Conservation (phyloP, 345 rosid species). For the Erucastrum elatum region DNA sequence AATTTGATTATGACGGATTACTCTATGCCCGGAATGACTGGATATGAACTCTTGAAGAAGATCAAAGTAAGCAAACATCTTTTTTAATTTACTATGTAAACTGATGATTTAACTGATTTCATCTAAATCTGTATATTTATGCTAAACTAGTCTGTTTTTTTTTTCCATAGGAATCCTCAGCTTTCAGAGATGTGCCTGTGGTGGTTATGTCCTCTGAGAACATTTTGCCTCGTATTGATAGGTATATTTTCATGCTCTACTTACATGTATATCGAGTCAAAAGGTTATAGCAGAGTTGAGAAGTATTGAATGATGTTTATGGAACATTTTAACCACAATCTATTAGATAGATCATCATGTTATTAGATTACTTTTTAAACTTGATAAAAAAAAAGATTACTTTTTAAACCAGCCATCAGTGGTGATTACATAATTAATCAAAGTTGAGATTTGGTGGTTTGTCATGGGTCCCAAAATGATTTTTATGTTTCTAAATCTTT, state of each 20-base stretch:
- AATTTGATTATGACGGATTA: constrained; percentile 80
- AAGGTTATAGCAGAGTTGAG: background rate
- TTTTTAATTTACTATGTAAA: background rate
- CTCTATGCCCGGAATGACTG: constrained; percentile 88
- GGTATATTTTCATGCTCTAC: constrained; percentile 38
- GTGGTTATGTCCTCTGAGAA: constrained; percentile 87
- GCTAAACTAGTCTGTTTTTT: background rate
- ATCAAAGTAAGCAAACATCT: constrained; percentile 54
- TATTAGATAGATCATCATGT: background rate
- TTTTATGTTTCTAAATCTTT: constrained; percentile 29
- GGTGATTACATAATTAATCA: constrained; percentile 8
- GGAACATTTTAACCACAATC: background rate
- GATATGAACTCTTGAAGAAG: constrained; percentile 79
- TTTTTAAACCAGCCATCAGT: background rate
- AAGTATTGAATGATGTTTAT: constrained; percentile 10
- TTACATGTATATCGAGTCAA: background rate
- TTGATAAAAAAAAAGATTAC: too few relatives aligned
- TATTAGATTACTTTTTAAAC: background rate
- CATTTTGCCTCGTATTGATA: constrained; percentile 65
- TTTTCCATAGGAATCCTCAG: constrained; percentile 61
- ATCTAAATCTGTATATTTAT: background rate
- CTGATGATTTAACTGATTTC: background rate
- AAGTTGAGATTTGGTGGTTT: constrained; percentile 35
- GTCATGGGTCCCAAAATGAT: constrained; percentile 35
- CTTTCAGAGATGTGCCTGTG: constrained; percentile 67